Evolutionary conservation across 1,284 basidiomycete species (phyloP).

Genomic region (Malassezia sympodialis): DNA sequence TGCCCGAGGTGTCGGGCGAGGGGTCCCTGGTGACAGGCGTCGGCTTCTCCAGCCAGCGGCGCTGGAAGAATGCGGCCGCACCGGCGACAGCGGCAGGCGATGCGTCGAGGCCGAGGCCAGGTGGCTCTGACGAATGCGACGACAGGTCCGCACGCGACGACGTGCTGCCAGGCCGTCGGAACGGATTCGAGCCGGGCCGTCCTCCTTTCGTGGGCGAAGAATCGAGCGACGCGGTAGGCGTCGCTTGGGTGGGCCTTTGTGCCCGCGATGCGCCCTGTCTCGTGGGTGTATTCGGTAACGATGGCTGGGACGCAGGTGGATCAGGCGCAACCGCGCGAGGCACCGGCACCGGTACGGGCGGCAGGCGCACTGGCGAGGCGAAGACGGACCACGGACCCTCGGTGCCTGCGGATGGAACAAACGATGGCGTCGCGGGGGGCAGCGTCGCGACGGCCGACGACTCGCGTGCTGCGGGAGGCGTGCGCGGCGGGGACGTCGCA

Average conservation of each 20-base stretch:
- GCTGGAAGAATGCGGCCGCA: background rate
- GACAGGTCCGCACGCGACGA: background rate
- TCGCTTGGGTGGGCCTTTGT: background rate
- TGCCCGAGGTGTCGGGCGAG: background rate
- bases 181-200: slow-evolving; percentile 6
- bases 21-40: background rate
- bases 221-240: too few species aligned
- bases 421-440: background rate
- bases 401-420: background rate
- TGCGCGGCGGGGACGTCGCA: background rate
- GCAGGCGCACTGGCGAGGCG: background rate
- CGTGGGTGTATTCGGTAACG: background rate
- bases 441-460: background rate
- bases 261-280: background rate
- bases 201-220: background rate
- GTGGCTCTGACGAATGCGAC: background rate
- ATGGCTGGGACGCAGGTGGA: background rate
- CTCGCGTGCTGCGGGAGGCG: background rate
- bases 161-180: background rate
- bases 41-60: background rate
- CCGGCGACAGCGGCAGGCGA: background rate
- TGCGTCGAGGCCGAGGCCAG: background rate
- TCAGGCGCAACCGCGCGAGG: background rate
- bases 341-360: background rate
- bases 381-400: slow-evolving; percentile 8